Percentiles rank a stretch among this genome's conserved stretches.
These are phyloP conservation scores for Solanum chacoense DNA, from an alignment of 305 asterid genomes.

Conservation along the genomic window DNA sequence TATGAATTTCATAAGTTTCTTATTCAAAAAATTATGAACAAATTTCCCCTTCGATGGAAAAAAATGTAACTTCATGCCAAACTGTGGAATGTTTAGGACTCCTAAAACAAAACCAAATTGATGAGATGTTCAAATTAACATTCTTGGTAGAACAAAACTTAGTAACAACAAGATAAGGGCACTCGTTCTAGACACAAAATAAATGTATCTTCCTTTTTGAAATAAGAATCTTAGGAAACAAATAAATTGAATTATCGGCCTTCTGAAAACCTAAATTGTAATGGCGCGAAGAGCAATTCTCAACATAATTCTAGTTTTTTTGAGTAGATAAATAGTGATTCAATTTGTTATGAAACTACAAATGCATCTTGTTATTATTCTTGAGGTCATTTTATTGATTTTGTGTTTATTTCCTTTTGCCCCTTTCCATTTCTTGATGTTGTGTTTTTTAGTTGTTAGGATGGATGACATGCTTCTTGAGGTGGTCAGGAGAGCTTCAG, in stretches of 20 bases:
- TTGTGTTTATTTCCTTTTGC: not conserved
- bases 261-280: not conserved
- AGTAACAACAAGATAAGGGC: not conserved
- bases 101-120: not conserved
- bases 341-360: not conserved
- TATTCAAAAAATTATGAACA: not conserved
- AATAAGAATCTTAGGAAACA: not conserved
- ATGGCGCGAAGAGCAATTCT: too few species aligned
- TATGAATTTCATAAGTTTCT: not conserved
- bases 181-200: not conserved
- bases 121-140: not conserved
- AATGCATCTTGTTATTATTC: not conserved
- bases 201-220: not conserved
- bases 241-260: not conserved
- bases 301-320: not conserved
- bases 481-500: not conserved
- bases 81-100: not conserved
- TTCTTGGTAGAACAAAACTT: not conserved
- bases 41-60: not conserved
- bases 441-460: not conserved
- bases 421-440: not conserved
- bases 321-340: too few species aligned
- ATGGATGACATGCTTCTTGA: not conserved
- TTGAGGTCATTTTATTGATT: accelerated
- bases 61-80: not conserved